Base-by-base conservation (phyloP, 192 early-diverging fungal genomes). In the Podila clonocystis region DNA sequence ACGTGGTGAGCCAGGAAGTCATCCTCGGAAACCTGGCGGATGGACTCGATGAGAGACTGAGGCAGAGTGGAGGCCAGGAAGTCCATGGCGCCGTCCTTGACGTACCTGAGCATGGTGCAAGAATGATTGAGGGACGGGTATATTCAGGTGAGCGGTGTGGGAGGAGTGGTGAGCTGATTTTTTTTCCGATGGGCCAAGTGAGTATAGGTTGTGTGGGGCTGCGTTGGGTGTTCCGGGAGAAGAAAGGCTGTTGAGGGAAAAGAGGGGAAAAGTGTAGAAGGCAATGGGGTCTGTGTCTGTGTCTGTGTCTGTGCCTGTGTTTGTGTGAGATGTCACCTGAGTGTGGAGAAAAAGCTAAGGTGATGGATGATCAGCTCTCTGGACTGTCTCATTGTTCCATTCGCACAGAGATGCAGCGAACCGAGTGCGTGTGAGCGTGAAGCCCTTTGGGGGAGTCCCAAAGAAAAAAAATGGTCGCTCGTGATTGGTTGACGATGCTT, bases 1-100 rank as follows among this genome's bases (percentile, higher is more conserved):
- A 62, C 30, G 5, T 71, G 59, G 8, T 64, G 58, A 4, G 67
- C 33, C 19, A 78, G 58, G n/a, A 78, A 69, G 65, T 78, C 75
- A 28, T 78, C 75, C 36, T 78, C 69, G 26, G 75, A 78, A 52
- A 78, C 75, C 50, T 78, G 75, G 2, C 75, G 75, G 38, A 78
- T 78, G 60, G 75, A 78, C 29, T 78, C 69, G 48, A 78, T 58
- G 30, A 77, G 63, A 19, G 74, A 77, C 12, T 67, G 63, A 22
- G 74, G 74, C 45, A 70, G 33, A 38, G 67, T 75, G 45, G 65
- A 55, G 38, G 74, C 74, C 33, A 77, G 63, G 55, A 77, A 26
- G 41, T 77, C 74, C 30, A 70, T 38, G 30, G 74, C 74, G 22
- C 68, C 69, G 11, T 78, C 75, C 75, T 78, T 78, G 68, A 78